Conservation (phyloP, 2,329 filamentous ascomycete genomes). For the Apiospora koreana region DNA sequence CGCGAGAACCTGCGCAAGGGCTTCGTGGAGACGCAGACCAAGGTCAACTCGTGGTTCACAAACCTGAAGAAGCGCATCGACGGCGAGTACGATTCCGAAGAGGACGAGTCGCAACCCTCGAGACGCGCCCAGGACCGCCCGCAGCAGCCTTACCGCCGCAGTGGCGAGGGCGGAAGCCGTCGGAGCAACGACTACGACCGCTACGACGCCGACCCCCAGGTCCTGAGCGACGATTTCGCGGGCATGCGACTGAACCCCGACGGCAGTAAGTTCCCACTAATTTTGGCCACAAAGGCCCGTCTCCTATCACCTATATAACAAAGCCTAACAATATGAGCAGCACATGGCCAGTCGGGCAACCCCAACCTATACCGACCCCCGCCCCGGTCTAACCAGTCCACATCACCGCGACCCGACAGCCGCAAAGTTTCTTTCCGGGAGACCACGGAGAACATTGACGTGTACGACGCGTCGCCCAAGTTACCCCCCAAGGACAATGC, state of each 20-base stretch:
- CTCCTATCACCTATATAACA: slow-evolving; percentile 36
- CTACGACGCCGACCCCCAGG: slow-evolving; percentile 92
- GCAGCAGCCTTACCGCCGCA: slow-evolving; percentile 41
- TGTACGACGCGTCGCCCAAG: slow-evolving; percentile 68
- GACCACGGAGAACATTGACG: slow-evolving; percentile 78
- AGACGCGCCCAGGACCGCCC: slow-evolving; percentile 17
- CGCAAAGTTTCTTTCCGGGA: slow-evolving; percentile 61
- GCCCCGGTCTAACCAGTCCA: slow-evolving; percentile 51
- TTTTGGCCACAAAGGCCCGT: background rate
- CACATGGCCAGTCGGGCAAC: slow-evolving; percentile 61
- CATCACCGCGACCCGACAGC: slow-evolving; percentile 52
- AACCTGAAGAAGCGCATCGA: slow-evolving; percentile 92
- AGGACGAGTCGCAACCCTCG: slow-evolving; percentile 49
- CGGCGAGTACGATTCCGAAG: slow-evolving; percentile 77
- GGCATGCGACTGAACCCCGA: slow-evolving; percentile 65
- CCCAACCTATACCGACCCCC: slow-evolving; percentile 74
- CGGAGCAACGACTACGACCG: slow-evolving; percentile 86
- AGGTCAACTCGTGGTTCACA: slow-evolving; percentile 90
- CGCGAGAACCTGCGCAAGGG: slow-evolving; percentile 91
- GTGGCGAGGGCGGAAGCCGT: slow-evolving; percentile 60
- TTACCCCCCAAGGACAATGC: slow-evolving; percentile 56
- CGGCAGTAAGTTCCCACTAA: slow-evolving; percentile 53
- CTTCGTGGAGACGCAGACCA: slow-evolving; percentile 90
- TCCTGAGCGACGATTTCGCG: slow-evolving; percentile 87
- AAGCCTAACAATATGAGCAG: slow-evolving; percentile 36